phyloP scores from a whole-genome alignment of 2,329 filamentous ascomycete species.

The Microsporum canis region DNA sequence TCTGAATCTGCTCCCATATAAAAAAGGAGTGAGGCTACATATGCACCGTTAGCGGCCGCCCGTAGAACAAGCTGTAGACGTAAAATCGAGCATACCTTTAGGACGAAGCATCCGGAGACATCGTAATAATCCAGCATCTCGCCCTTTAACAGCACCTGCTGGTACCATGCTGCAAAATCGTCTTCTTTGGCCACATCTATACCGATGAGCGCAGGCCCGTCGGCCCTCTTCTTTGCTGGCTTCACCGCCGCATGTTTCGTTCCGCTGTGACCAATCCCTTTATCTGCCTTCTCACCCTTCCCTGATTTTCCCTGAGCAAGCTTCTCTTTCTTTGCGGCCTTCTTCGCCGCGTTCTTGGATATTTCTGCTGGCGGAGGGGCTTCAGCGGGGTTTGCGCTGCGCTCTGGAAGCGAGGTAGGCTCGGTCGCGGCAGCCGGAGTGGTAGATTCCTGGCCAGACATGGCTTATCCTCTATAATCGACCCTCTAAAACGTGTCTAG shows the following conservation, averaged over 20 bases:
- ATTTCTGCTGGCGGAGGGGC: conserved; percentile 22
- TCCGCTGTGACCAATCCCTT: conserved; percentile 34
- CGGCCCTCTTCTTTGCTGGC: conserved; percentile 43
- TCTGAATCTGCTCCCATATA: conserved; percentile 57
- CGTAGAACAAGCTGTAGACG: background rate
- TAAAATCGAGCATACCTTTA: conserved; percentile 49
- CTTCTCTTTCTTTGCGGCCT: conserved; percentile 39
- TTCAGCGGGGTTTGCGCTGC: conserved; percentile 27
- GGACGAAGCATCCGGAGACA: conserved; percentile 93
- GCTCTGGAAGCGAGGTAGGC: conserved; percentile 26
- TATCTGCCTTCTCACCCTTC: conserved; percentile 23
- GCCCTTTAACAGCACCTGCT: conserved; percentile 92
- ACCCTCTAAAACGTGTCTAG: background rate
- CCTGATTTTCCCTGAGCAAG: conserved; percentile 33
- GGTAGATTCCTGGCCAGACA: conserved; percentile 12
- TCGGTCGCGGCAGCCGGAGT: conserved; percentile 18
- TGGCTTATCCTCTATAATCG: background rate
- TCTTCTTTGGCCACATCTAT: conserved; percentile 77
- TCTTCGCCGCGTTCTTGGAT: conserved; percentile 37
- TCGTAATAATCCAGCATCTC: conserved; percentile 98
- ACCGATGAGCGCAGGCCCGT: conserved; percentile 60
- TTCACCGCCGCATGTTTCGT: conserved; percentile 36
- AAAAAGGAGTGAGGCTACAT: conserved; percentile 50
- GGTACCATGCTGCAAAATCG: conserved; percentile 92
- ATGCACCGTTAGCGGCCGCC: background rate